Evolutionary conservation across 768 basidiomycete genomes (phyloP).

Genomic region (Naganishia vaughanmartiniae): DNA sequence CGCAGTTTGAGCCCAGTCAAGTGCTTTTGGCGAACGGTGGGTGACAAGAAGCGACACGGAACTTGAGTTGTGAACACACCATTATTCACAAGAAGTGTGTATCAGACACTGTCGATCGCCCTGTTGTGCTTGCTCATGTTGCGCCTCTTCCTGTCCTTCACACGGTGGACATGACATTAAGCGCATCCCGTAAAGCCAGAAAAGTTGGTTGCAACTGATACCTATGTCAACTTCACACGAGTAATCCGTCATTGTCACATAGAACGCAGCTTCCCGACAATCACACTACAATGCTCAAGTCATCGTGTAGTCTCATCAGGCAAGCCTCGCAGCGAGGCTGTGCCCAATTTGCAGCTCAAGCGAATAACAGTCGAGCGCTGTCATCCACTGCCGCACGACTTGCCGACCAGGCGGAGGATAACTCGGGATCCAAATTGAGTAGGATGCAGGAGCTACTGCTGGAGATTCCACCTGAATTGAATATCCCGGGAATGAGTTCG

Average conservation of each 20-base stretch:
- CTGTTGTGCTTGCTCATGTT: neutral
- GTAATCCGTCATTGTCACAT: no score
- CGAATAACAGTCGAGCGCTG: constrained; percentile 1
- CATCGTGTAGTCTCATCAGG: neutral
- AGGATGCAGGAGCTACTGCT: constrained; percentile 26
- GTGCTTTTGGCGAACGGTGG: constrained; percentile 1
- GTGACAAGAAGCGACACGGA: neutral
- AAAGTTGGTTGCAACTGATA: neutral
- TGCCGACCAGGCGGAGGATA: neutral
- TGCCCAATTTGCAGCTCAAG: neutral
- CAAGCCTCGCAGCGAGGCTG: neutral
- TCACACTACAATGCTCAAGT: neutral
- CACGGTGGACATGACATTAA: constrained; percentile 16
- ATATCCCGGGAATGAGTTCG: constrained; percentile 8
- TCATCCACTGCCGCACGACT: constrained; percentile 11
- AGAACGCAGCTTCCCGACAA: neutral
- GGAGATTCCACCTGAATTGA: constrained; percentile 23
- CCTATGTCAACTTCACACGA: neutral
- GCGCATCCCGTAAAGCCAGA: constrained; percentile 8
- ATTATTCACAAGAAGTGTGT: neutral
- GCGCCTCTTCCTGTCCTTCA: constrained; percentile 3
- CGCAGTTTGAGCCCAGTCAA: constrained; percentile 11
- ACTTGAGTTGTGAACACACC: neutral
- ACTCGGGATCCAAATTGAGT: neutral
- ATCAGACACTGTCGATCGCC: neutral